These are phyloP conservation scores for Melaleuca alternifolia DNA, from an alignment of 345 rosid genomes.

Conservation along the genomic window DNA sequence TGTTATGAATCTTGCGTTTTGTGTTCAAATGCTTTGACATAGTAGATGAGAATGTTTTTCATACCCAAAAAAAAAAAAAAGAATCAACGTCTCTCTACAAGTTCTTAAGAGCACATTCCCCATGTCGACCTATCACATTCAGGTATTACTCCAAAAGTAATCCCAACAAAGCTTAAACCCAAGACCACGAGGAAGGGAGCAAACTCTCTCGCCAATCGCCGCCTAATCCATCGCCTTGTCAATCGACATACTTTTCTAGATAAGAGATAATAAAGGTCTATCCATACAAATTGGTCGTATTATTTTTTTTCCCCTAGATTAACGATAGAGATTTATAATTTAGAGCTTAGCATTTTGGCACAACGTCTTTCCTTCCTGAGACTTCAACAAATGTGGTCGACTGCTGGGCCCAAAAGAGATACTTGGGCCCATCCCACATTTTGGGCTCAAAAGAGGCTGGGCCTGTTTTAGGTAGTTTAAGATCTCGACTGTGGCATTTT, in stretches of 20 bases:
- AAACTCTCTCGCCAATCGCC: too few species aligned
- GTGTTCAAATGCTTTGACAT: too few species aligned
- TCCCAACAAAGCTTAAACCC: not conserved
- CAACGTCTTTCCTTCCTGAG: not conserved
- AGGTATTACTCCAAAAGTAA: not conserved
- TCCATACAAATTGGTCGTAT: not conserved
- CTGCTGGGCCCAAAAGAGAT: not conserved
- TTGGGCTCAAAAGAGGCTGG: not conserved
- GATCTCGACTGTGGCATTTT: not conserved
- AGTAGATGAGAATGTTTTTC: too few species aligned
- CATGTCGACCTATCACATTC: not conserved
- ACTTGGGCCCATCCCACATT: not conserved
- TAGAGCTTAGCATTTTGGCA: not conserved
- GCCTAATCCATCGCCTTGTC: too few species aligned
- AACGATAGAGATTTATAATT: not conserved
- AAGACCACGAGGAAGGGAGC: too few species aligned
- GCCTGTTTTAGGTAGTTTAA: not conserved
- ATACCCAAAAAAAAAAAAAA: too few species aligned
- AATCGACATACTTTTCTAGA: too few species aligned
- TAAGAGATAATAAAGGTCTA: not conserved
- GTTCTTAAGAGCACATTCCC: not conserved
- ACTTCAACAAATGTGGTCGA: not conserved
- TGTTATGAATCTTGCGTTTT: too few species aligned
- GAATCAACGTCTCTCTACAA: too few species aligned
- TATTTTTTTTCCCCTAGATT: not conserved